phyloP scores from a whole-genome alignment of 805 yeast genomes.

The Candida stauntonica region DNA sequence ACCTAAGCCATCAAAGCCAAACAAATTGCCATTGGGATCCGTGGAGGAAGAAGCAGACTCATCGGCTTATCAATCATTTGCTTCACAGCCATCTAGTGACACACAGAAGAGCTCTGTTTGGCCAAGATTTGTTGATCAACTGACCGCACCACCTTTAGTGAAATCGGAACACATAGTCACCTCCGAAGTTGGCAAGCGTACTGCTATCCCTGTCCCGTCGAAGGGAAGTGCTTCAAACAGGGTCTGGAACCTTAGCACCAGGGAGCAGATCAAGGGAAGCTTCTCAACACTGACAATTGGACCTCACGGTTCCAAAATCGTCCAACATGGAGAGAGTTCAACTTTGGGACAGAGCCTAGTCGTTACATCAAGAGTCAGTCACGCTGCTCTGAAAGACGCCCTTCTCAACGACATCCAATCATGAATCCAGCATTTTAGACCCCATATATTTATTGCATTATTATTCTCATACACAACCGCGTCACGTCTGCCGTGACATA shows the following conservation, averaged over 20 bases:
- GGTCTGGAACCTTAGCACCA: constrained; percentile 2
- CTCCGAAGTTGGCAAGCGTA: constrained; percentile 5
- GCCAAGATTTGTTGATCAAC: constrained; percentile 3
- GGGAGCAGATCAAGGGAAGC: constrained; percentile 19
- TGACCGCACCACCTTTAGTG: constrained; percentile 4
- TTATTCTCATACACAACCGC: too few relatives aligned
- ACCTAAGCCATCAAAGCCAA: constrained; percentile 1
- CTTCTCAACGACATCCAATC: constrained; percentile 11
- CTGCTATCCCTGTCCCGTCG: background rate
- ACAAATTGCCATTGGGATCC: background rate
- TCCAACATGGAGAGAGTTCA: constrained; percentile 27
- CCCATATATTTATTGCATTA: background rate
- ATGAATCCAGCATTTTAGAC: background rate
- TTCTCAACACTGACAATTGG: constrained; percentile 27
- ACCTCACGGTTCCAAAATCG: constrained; percentile 24
- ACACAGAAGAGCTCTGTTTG: background rate
- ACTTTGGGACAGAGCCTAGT: constrained; percentile 19
- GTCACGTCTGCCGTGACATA: too few relatives aligned
- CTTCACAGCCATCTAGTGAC: background rate
- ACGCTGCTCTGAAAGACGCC: constrained; percentile 26
- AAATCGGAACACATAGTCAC: constrained; percentile 2
- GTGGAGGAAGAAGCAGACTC: constrained; percentile 1
- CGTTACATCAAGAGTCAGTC: constrained; percentile 24
- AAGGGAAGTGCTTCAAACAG: background rate
- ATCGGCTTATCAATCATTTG: constrained; percentile 5